Base-by-base conservation (phyloP, 2,329 filamentous ascomycete genomes). In the Penicillium oxalicum region DNA sequence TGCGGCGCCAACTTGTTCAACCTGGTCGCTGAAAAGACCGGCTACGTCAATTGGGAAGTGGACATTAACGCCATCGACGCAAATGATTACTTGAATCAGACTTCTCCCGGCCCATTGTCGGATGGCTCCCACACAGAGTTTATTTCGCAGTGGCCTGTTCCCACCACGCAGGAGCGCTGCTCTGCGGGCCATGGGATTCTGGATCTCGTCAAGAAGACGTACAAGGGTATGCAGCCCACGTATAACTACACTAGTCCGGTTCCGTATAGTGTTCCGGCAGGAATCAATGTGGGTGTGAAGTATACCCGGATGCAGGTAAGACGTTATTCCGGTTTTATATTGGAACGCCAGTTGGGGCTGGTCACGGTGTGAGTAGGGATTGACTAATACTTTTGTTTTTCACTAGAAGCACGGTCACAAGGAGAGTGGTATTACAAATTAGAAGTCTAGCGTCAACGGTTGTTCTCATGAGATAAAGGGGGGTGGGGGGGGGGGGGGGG, bases 1-100 rank as follows among this genome's bases (percentile, higher is more conserved):
- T 83, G 84, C 12, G 83, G 82, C 44, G 84, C 84, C 61, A 88
- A 88, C 62, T 78, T 88, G n/a, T 83, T 81, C 65, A 60, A 76
- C 27, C 49, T 80, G 24, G 82, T 87, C 2, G 82, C 80, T 11
- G 66, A 77, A 5, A 72, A 77, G 68, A 86, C 83, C 0, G 79
- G 81, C 45, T 82, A 86, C 62, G 53, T 59, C 6, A 62, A 70
- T 56, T 68, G 70, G 53, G 45, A 69, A 3, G 65, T 80, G 6
- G 62, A 71, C 26, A 60, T 65, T 40, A 58, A n/a, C 9, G 39
- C 43, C 8, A 45, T 45, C 26, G 35, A n/a, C 4, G 43, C 52
- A 33, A 61, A 68, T 39, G 67, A 75, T 52, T 79, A 70, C 64
- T 74, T 76, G 55, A 83, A 83, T 62, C 60, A 60, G 43, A 80